phyloP scores from a whole-genome alignment of 345 rosid species.

The Dipteronia dyeriana region DNA sequence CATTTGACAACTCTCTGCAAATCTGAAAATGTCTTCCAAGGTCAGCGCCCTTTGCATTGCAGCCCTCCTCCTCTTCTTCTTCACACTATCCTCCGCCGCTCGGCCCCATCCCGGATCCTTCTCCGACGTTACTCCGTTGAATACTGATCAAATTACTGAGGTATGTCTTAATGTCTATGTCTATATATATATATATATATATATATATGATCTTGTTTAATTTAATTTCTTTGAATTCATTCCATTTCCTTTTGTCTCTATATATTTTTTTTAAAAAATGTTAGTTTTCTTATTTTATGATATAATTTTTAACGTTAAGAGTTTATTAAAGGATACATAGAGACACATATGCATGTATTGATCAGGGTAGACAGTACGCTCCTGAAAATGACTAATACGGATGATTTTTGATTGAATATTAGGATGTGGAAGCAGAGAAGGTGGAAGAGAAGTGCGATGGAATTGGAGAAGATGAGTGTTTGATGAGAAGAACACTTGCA shows the following conservation, averaged over 20 bases:
- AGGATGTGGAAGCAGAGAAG: conserved; percentile 12
- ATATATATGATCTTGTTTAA: background rate
- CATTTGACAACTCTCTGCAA: conserved; percentile 12
- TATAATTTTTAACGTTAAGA: too few species aligned
- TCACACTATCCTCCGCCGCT: conserved; percentile 19
- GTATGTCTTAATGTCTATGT: conserved; percentile 13
- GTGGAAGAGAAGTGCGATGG: conserved; percentile 29
- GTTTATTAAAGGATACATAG: too few species aligned
- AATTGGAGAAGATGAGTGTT: conserved; percentile 37
- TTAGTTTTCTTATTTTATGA: too few species aligned
- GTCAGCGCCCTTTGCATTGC: conserved; percentile 20
- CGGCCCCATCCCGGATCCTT: conserved; percentile 14
- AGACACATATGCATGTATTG: too few species aligned
- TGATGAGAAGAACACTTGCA: conserved; percentile 41
- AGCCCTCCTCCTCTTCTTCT: conserved; percentile 18
- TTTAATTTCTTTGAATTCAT: background rate
- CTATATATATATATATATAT: too few species aligned
- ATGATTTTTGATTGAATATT: background rate
- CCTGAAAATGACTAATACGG: background rate
- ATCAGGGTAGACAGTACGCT: background rate
- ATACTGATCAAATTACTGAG: background rate
- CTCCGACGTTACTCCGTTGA: background rate
- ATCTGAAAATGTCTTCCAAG: conserved; percentile 25
- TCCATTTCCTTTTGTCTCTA: too few species aligned
- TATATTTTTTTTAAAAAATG: background rate